phyloP scores from a whole-genome alignment of 768 basidiomycete species.

The Imleria badia region DNA sequence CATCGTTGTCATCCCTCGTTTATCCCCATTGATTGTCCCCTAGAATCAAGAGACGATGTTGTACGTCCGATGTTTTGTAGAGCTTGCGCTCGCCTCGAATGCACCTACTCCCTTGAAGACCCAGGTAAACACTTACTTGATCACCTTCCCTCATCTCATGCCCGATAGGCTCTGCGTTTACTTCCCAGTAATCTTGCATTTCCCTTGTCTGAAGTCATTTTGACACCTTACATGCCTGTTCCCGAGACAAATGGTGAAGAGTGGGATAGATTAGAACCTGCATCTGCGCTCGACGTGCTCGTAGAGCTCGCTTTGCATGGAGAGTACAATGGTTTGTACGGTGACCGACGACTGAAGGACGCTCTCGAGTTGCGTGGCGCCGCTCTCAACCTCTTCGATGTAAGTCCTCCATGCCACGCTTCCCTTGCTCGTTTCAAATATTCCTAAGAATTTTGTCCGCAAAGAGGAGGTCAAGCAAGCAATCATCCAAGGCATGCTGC shows the following conservation, averaged over 20 bases:
- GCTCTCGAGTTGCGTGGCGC: slow-evolving; percentile 73
- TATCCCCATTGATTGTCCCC: neutral
- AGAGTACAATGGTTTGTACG: slow-evolving; percentile 73
- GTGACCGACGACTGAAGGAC: slow-evolving; percentile 58
- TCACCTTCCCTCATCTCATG: slow-evolving; percentile 28
- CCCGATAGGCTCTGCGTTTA: slow-evolving; percentile 51
- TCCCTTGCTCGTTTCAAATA: neutral
- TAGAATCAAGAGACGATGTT: slow-evolving; percentile 58
- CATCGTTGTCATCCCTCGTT: neutral
- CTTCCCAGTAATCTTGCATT: slow-evolving; percentile 56
- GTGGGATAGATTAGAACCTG: slow-evolving; percentile 83
- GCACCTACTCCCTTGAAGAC: slow-evolving; percentile 86
- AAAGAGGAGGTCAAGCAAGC: slow-evolving; percentile 69
- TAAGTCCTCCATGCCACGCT: slow-evolving; percentile 31
- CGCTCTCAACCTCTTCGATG: slow-evolving; percentile 83
- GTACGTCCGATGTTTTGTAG: slow-evolving; percentile 77
- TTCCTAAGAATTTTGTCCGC: slow-evolving; percentile 66
- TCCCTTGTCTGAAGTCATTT: slow-evolving; percentile 63
- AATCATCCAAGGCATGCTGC: slow-evolving; percentile 71
- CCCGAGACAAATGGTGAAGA: slow-evolving; percentile 88
- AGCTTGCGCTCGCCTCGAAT: slow-evolving; percentile 91
- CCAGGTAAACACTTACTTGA: slow-evolving; percentile 49
- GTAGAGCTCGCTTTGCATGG: slow-evolving; percentile 84
- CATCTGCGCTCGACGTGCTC: slow-evolving; percentile 79
- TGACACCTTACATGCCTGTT: slow-evolving; percentile 74